Evolutionary conservation across 805 yeast genomes (phyloP).

Genomic region (Lipomyces chichibuensis): DNA sequence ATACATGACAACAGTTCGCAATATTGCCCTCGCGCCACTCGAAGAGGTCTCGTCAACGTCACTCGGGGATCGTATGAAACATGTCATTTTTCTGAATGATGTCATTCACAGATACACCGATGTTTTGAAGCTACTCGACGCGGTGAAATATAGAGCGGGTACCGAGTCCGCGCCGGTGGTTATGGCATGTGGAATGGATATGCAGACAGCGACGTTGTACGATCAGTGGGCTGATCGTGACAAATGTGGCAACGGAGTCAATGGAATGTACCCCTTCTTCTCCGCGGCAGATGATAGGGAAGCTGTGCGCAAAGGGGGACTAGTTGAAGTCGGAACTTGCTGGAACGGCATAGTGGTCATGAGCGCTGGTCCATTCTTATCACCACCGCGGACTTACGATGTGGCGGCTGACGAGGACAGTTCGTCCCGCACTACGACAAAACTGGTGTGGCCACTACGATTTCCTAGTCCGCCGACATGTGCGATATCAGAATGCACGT

Average conservation of each 20-base stretch:
- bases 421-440: neutral
- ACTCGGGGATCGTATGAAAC: constrained; percentile 16
- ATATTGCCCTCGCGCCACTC: constrained; percentile 26
- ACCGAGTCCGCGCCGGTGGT: constrained; percentile 16
- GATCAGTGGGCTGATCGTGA: constrained; percentile 32
- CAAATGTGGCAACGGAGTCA: constrained; percentile 19
- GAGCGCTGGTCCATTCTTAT: constrained; percentile 27
- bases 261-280: constrained; percentile 27
- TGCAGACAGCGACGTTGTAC: constrained; percentile 28
- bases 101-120: constrained; percentile 27
- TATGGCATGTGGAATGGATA: constrained; percentile 29
- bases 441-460: constrained; percentile 16
- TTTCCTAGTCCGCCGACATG: constrained; percentile 29
- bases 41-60: constrained; percentile 8
- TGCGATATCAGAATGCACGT: constrained; percentile 24
- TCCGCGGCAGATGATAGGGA: constrained; percentile 6
- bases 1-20: constrained; percentile 32
- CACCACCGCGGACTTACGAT: constrained; percentile 18
- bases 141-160: neutral
- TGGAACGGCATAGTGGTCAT: constrained; percentile 32
- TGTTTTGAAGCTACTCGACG: constrained; percentile 20
- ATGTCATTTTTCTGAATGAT: constrained; percentile 26
- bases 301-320: constrained; percentile 4
- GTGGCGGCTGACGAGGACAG: neutral
- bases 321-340: constrained; percentile 30